A percentile compares a stretch with the other conserved stretches of the same genome.
These are phyloP conservation scores for Batkoa obscura DNA, from an alignment of 371 early-diverging fungal genomes.

Conservation along the genomic window DNA sequence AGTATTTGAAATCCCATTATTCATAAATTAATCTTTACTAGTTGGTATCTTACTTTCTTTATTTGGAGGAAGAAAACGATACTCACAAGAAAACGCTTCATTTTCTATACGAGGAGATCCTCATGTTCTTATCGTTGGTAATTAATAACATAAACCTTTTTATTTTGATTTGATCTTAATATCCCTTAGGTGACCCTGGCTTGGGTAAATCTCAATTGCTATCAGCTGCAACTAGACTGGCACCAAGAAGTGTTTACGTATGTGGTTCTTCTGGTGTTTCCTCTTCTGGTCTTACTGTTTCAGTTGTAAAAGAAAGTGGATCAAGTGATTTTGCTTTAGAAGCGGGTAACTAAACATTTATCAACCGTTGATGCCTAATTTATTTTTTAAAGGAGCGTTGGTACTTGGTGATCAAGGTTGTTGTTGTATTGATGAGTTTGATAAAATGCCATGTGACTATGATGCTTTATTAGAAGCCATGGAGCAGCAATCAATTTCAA, in stretches of 20 bases:
- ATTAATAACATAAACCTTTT: too few relatives aligned
- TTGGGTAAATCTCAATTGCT: slow-evolving; percentile 98
- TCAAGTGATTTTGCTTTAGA: slow-evolving; percentile 99
- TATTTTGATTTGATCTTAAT: too few relatives aligned
- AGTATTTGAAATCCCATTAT: too few relatives aligned
- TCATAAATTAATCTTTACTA: too few relatives aligned
- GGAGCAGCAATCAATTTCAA: slow-evolving; percentile 99
- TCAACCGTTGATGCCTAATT: too few relatives aligned
- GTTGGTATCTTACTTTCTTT: slow-evolving; percentile 55
- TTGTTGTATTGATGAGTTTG: slow-evolving; percentile 99
- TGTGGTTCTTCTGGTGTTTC: slow-evolving; percentile 88
- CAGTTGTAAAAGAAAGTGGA: slow-evolving; percentile 96
- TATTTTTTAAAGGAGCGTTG: slow-evolving; percentile 32
- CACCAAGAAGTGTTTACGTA: slow-evolving; percentile 92
- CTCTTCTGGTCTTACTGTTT: slow-evolving; percentile 98
- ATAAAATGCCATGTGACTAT: slow-evolving; percentile 99
- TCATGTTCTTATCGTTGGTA: slow-evolving; percentile 89
- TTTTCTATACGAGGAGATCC: slow-evolving; percentile 80
- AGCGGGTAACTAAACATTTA: slow-evolving; percentile 42
- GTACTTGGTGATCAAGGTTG: slow-evolving; percentile 99
- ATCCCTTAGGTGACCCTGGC: slow-evolving; percentile 64
- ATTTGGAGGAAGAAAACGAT: slow-evolving; percentile 52
- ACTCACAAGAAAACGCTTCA: not conserved
- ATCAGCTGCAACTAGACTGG: slow-evolving; percentile 65
- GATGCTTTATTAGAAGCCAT: slow-evolving; percentile 99